Evolutionary conservation across 2,329 filamentous ascomycete species (phyloP).

Genomic region (Teratosphaeria zuluensis): DNA sequence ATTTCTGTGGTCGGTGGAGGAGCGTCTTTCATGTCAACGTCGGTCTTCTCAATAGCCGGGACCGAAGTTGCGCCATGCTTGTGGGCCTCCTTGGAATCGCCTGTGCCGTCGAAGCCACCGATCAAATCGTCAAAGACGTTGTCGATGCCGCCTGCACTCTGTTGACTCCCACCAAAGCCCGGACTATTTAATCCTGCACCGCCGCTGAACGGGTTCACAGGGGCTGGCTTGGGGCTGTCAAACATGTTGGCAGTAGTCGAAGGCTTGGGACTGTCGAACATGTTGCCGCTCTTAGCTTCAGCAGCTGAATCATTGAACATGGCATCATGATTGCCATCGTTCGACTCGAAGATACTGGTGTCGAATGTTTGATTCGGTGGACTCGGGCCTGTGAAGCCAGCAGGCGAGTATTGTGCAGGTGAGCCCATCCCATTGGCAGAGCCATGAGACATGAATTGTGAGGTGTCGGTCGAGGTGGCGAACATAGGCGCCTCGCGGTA

Average conservation of each 20-base stretch:
- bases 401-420: constrained; percentile 16
- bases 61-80: background rate
- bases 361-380: constrained; percentile 16
- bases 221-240: constrained; percentile 19
- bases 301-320: constrained; percentile 3
- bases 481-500: constrained; percentile 21
- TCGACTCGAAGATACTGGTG: constrained; percentile 17
- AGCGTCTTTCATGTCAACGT: background rate
- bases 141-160: constrained; percentile 19
- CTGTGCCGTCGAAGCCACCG: constrained; percentile 12
- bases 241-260: constrained; percentile 17
- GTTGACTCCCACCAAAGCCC: constrained; percentile 22
- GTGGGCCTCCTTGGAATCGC: constrained; percentile 8
- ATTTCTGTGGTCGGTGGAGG: background rate
- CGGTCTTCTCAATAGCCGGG: background rate
- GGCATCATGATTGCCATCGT: constrained; percentile 8
- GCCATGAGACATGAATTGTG: constrained; percentile 5
- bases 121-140: constrained; percentile 27
- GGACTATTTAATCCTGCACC: constrained; percentile 21
- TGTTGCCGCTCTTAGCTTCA: background rate
- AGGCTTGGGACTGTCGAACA: constrained; percentile 3
- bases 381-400: constrained; percentile 7
- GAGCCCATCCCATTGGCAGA: constrained; percentile 16
- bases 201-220: constrained; percentile 5
- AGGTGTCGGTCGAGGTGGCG: constrained; percentile 12